A percentile compares a stretch with the other conserved stretches of the same genome.
phyloP scores from a whole-genome alignment of 1,284 basidiomycete genomes.

The Farysia itapuensis region DNA sequence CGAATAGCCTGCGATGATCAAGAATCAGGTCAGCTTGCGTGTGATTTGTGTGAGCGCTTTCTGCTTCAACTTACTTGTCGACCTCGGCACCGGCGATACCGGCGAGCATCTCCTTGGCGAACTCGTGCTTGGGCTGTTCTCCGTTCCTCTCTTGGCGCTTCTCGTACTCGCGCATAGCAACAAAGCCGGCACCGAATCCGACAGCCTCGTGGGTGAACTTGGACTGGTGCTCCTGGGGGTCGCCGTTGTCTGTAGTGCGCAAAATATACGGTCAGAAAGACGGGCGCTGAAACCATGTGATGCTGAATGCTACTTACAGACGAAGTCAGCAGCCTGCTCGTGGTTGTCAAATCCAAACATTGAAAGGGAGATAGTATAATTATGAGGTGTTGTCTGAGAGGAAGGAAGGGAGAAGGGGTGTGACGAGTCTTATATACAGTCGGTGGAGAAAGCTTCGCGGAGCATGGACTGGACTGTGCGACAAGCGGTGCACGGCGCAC shows the following conservation, averaged over 20 bases:
- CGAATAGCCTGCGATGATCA: slow-evolving; percentile 36
- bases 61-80: slow-evolving; percentile 40
- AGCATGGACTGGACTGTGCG: too few relatives aligned
- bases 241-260: slow-evolving; percentile 27
- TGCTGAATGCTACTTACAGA: slow-evolving; percentile 33
- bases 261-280: background rate
- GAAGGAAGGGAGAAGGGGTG: too few relatives aligned
- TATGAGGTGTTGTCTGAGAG: too few relatives aligned
- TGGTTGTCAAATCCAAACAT: slow-evolving; percentile 41
- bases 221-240: slow-evolving; percentile 39
- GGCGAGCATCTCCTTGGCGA: slow-evolving; percentile 63
- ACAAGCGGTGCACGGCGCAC: too few relatives aligned
- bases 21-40: background rate
- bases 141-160: slow-evolving; percentile 64
- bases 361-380: too few relatives aligned
- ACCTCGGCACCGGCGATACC: slow-evolving; percentile 52
- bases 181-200: slow-evolving; percentile 61
- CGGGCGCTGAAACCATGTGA: background rate
- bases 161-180: slow-evolving; percentile 68
- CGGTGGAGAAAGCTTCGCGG: too few relatives aligned
- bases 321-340: slow-evolving; percentile 37
- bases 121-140: slow-evolving; percentile 57
- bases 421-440: too few relatives aligned
- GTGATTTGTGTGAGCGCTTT: background rate
- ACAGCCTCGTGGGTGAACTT: slow-evolving; percentile 69